phyloP scores from a whole-genome alignment of 352 stramenopile species.

The Discostella stelligera region DNA sequence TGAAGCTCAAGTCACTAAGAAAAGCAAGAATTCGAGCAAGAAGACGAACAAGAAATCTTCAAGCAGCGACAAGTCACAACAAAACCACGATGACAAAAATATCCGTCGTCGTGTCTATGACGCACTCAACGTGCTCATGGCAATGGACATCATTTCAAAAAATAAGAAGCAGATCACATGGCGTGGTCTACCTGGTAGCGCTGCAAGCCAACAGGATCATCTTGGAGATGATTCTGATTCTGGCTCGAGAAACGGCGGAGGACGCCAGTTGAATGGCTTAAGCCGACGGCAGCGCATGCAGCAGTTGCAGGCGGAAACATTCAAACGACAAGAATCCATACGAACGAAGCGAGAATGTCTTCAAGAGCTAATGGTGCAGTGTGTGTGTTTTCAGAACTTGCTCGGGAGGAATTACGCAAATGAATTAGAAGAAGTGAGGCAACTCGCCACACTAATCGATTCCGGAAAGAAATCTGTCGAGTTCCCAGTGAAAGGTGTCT shows the following conservation, averaged over 20 bases:
- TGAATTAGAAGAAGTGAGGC: constrained; percentile 12
- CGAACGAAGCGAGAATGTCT: constrained; percentile 84
- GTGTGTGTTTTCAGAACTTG: constrained; percentile 93
- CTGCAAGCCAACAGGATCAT: constrained; percentile 1
- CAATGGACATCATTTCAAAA: constrained; percentile 97
- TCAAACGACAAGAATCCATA: constrained; percentile 85
- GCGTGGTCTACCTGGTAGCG: constrained; percentile 62
- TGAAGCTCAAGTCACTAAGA: constrained; percentile 18
- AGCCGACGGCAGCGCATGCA: constrained; percentile 82
- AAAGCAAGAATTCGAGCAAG: neutral
- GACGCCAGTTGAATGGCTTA: constrained; percentile 15
- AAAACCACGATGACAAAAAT: constrained; percentile 85
- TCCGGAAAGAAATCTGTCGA: constrained; percentile 3
- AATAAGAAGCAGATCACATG: constrained; percentile 86
- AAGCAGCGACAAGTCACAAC: constrained; percentile 12
- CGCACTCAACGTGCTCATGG: constrained; percentile 96
- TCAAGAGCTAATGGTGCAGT: constrained; percentile 90
- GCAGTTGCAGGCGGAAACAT: constrained; percentile 82
- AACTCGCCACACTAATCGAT: constrained; percentile 2
- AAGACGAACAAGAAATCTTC: constrained; percentile 39
- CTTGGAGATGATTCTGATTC: constrained; percentile 6
- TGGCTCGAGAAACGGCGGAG: neutral
- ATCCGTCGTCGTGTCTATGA: constrained; percentile 96
- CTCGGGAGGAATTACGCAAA: constrained; percentile 85
- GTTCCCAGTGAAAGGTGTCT: neutral